Conservation (phyloP, 345 rosid species). For the Ceriops zippeliana region DNA sequence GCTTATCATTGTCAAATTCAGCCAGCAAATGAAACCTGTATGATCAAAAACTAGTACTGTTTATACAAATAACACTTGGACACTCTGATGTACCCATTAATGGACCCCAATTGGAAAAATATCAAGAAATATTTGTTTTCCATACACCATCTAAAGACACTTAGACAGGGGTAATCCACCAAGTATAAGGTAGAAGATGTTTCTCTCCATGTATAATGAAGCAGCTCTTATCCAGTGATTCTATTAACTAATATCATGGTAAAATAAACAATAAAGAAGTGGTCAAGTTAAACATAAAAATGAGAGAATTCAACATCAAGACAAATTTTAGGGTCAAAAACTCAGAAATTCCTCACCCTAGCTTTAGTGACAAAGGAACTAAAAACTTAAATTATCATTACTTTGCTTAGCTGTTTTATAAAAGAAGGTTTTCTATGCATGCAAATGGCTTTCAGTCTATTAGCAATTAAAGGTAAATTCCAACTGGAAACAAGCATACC, state of each 20-base stretch:
- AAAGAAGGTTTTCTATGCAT: background rate
- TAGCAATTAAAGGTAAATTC: background rate
- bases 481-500: conserved; percentile 23
- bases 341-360: background rate
- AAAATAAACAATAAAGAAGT: background rate
- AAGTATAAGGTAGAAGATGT: background rate
- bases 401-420: background rate
- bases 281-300: background rate
- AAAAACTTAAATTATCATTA: background rate
- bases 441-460: background rate
- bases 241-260: no score
- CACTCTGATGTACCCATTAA: background rate
- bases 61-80: background rate
- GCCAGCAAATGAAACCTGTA: conserved; percentile 42
- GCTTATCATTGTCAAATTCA: conserved; percentile 47
- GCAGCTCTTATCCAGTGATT: no score
- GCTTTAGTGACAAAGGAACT: background rate
- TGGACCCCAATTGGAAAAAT: background rate
- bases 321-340: background rate
- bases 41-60: conserved; percentile 1
- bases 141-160: background rate
- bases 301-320: background rate
- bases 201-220: background rate
- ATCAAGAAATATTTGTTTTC: background rate
- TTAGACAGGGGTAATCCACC: background rate